phyloP scores from a whole-genome alignment of 2,329 filamentous ascomycete species.

The Didymella exigua region DNA sequence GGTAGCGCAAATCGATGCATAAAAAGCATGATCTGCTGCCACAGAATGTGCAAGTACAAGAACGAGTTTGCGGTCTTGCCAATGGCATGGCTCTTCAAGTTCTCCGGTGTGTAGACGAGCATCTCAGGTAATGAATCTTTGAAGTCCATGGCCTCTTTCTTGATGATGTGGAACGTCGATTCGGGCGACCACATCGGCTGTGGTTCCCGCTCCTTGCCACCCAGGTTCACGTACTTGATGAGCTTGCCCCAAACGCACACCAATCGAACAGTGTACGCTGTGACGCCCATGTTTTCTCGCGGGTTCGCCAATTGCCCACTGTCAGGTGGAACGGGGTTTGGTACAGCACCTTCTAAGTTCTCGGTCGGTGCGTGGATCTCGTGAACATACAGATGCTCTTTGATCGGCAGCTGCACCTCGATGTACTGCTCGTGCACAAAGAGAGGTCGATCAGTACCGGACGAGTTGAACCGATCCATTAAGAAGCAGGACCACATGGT shows the following conservation, averaged over 20 bases:
- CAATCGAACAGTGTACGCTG: conserved; percentile 84
- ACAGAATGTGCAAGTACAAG: conserved; percentile 85
- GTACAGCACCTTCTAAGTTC: conserved; percentile 73
- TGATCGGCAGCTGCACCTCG: conserved; percentile 87
- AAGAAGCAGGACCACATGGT: conserved; percentile 99
- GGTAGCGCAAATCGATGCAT: conserved; percentile 86
- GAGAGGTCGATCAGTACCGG: conserved; percentile 87
- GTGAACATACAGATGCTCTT: conserved; percentile 86
- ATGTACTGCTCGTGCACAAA: conserved; percentile 90
- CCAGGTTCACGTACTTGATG: conserved; percentile 87
- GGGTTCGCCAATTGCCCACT: conserved; percentile 69
- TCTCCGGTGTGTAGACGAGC: conserved; percentile 78
- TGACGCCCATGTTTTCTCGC: conserved; percentile 89
- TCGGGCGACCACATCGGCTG: conserved; percentile 80
- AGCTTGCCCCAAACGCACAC: conserved; percentile 90
- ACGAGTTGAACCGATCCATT: conserved; percentile 98
- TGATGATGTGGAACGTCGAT: conserved; percentile 76
- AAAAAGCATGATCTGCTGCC: conserved; percentile 89
- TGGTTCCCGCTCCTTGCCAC: conserved; percentile 78
- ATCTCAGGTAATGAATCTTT: conserved; percentile 69
- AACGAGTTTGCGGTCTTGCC: conserved; percentile 90
- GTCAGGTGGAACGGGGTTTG: conserved; percentile 65
- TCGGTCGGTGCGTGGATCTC: conserved; percentile 91
- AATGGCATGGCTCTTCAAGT: conserved; percentile 81
- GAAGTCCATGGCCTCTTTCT: conserved; percentile 73